Conservation (phyloP, 2,329 filamentous ascomycete species). For the Chrysosporium queenslandicum region DNA sequence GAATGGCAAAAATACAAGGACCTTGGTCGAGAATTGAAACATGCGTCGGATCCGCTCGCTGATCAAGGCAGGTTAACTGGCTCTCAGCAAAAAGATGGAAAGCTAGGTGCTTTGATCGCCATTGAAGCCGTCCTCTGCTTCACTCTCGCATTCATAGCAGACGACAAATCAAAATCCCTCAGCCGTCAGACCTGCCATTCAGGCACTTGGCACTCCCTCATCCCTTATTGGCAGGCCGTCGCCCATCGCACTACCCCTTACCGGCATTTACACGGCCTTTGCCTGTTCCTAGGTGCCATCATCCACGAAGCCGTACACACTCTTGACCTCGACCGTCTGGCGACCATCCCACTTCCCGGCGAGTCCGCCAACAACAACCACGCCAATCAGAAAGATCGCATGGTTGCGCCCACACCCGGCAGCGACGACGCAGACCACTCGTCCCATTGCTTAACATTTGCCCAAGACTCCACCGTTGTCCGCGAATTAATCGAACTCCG, state of each 20-base stretch:
- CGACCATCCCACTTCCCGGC: conserved; percentile 31
- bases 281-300: conserved; percentile 38
- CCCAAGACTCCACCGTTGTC: conserved; percentile 30
- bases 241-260: conserved; percentile 31
- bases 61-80: conserved; percentile 19
- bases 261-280: conserved; percentile 37
- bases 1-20: conserved; percentile 35
- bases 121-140: conserved; percentile 41
- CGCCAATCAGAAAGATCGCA: conserved; percentile 31
- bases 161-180: conserved; percentile 32
- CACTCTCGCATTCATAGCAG: conserved; percentile 38
- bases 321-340: conserved; percentile 38
- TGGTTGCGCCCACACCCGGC: conserved; percentile 34
- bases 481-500: conserved; percentile 35
- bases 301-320: conserved; percentile 39
- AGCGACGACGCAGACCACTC: conserved; percentile 24
- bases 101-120: conserved; percentile 31
- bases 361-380: conserved; percentile 31
- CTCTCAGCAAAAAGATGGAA: conserved; percentile 25
- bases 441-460: conserved; percentile 26
- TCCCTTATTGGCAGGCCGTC: conserved; percentile 41
- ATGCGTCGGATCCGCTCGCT: conserved; percentile 34
- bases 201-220: conserved; percentile 39
- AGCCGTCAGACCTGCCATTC: conserved; percentile 32
- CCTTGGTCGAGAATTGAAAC: conserved; percentile 40